phyloP scores from a whole-genome alignment of 306 rosid species.

The Fragaria nilgerrensis region DNA sequence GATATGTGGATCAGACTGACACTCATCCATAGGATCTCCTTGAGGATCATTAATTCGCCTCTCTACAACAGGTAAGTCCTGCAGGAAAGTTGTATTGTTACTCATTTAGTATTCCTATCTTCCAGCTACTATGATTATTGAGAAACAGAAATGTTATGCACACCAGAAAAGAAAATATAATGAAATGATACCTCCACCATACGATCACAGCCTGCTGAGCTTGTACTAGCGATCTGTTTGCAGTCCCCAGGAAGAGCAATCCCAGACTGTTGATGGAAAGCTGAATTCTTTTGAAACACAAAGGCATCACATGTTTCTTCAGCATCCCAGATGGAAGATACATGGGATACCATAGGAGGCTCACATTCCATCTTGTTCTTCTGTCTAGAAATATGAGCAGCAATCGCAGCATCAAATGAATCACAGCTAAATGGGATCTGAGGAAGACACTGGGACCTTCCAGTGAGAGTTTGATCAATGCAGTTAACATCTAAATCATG shows the following conservation, averaged over 20 bases:
- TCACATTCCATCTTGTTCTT: conserved; percentile 57
- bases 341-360: conserved; percentile 50
- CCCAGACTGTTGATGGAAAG: conserved; percentile 34
- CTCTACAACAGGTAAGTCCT: conserved; percentile 53
- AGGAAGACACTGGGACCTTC: conserved; percentile 53
- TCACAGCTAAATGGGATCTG: conserved; percentile 87
- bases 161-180: background rate
- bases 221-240: conserved; percentile 40
- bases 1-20: conserved; percentile 44
- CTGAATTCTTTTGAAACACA: conserved; percentile 55
- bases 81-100: conserved; percentile 25
- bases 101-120: conserved; percentile 7
- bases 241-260: conserved; percentile 34
- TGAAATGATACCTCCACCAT: conserved; percentile 57
- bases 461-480: conserved; percentile 43
- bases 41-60: conserved; percentile 48
- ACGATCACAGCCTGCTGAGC: conserved; percentile 35
- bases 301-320: conserved; percentile 96
- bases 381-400: conserved; percentile 87
- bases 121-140: background rate
- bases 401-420: conserved; percentile 98
- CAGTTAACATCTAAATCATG: conserved; percentile 53
- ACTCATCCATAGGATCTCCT: conserved; percentile 49
- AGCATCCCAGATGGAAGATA: conserved; percentile 93
- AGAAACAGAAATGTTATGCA: background rate